These are phyloP conservation scores for Tausonia pullulans DNA, from an alignment of 1,284 basidiomycete species.

Conservation along the genomic window DNA sequence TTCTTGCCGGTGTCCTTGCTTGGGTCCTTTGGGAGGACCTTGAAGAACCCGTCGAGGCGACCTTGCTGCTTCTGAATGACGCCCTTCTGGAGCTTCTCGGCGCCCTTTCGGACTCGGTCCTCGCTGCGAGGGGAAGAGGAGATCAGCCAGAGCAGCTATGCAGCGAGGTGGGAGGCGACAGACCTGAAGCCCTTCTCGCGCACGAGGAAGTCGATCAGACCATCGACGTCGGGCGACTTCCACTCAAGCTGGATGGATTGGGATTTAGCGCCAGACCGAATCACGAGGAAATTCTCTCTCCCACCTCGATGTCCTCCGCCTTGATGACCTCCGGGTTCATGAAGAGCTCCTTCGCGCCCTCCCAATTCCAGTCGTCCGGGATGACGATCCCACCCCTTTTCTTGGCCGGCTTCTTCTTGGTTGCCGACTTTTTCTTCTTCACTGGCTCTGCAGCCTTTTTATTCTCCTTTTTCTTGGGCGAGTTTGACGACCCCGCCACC, in stretches of 20 bases:
- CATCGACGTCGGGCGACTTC: slow-evolving; percentile 87
- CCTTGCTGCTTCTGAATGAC: slow-evolving; percentile 91
- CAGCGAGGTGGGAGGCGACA: slow-evolving; percentile 22
- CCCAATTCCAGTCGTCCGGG: slow-evolving; percentile 93
- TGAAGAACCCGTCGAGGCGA: slow-evolving; percentile 90
- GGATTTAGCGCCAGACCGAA: not conserved
- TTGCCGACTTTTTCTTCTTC: slow-evolving; percentile 23
- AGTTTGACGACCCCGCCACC: not conserved
- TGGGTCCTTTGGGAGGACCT: slow-evolving; percentile 50
- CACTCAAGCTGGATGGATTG: slow-evolving; percentile 62
- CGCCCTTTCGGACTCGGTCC: slow-evolving; percentile 90
- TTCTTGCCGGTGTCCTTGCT: slow-evolving; percentile 36
- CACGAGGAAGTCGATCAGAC: slow-evolving; percentile 87
- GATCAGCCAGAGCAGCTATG: not conserved
- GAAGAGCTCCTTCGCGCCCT: slow-evolving; percentile 86
- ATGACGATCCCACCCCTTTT: slow-evolving; percentile 60
- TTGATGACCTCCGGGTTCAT: slow-evolving; percentile 77
- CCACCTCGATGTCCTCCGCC: slow-evolving; percentile 73
- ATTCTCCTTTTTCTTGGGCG: slow-evolving; percentile 8
- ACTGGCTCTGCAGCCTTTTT: slow-evolving; percentile 20
- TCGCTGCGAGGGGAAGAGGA: slow-evolving; percentile 47
- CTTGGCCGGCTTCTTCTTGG: slow-evolving; percentile 22
- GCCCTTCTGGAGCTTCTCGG: slow-evolving; percentile 80
- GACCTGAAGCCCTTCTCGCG: slow-evolving; percentile 95
- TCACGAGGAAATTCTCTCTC: not conserved